phyloP scores from a whole-genome alignment of 2,329 filamentous ascomycete species.

The Epichloe glyceriae region DNA sequence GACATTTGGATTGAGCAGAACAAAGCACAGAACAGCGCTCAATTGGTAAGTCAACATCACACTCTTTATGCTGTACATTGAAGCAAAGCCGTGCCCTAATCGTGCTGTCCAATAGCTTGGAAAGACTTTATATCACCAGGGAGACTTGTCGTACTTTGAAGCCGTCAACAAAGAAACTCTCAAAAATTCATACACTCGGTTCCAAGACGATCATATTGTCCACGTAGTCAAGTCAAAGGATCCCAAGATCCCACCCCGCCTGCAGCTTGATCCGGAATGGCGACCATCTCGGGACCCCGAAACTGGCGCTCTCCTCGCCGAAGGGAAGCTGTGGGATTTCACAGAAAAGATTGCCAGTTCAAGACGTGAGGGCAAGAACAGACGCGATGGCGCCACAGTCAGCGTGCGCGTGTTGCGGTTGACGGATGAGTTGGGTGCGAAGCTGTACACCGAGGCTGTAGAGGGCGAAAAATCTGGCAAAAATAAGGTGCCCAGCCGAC shows the following conservation, averaged over 20 bases:
- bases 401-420: constrained; percentile 67
- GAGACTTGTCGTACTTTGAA: constrained; percentile 93
- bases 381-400: constrained; percentile 84
- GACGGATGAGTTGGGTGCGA: constrained; percentile 58
- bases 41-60: constrained; percentile 43
- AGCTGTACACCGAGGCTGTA: constrained; percentile 50
- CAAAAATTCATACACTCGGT: constrained; percentile 80
- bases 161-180: constrained; percentile 97
- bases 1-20: constrained; percentile 67
- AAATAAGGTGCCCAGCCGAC: constrained; percentile 24
- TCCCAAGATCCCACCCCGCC: constrained; percentile 43
- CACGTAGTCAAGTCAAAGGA: constrained; percentile 58
- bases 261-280: constrained; percentile 66
- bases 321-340: constrained; percentile 81
- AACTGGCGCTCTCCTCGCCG: constrained; percentile 49
- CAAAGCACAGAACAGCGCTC: constrained; percentile 68
- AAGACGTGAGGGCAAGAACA: constrained; percentile 85
- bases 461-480: constrained; percentile 24
- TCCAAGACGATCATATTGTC: constrained; percentile 84
- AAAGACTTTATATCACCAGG: constrained; percentile 95
- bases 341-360: constrained; percentile 75
- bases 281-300: constrained; percentile 49
- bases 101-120: constrained; percentile 47
- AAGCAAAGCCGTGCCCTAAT: background rate
- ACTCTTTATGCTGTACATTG: background rate